These are phyloP conservation scores for Neurospora sp. DNA, from an alignment of 495 filamentous ascomycete genomes.

Conservation along the genomic window DNA sequence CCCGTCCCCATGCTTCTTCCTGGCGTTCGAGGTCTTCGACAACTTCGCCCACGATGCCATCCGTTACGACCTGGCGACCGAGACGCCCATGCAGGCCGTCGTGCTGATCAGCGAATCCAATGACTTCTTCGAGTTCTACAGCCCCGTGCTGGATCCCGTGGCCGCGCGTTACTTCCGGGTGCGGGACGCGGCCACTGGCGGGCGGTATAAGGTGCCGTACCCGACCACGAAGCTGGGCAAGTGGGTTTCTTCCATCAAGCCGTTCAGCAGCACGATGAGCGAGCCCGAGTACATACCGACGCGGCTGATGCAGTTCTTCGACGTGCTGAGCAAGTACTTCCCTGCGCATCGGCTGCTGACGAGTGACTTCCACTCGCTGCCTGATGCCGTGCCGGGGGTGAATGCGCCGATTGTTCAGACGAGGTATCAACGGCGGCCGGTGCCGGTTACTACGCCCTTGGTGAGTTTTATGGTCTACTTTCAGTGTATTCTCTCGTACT, in stretches of 20 bases:
- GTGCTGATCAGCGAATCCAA: slow-evolving; percentile 79
- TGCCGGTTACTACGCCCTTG: slow-evolving; percentile 84
- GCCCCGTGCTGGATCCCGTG: slow-evolving; percentile 65
- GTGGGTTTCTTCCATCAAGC: slow-evolving; percentile 48
- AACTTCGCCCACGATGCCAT: slow-evolving; percentile 95
- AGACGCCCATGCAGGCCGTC: slow-evolving; percentile 69
- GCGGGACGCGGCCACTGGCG: slow-evolving; percentile 49
- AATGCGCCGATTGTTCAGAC: slow-evolving; percentile 97
- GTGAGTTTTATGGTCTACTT: slow-evolving; percentile 42
- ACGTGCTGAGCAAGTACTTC: slow-evolving; percentile 76
- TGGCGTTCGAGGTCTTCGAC: slow-evolving; percentile 97
- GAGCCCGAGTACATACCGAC: slow-evolving; percentile 89
- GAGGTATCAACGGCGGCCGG: slow-evolving; percentile 69
- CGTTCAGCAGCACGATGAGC: slow-evolving; percentile 64
- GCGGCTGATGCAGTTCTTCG: slow-evolving; percentile 90
- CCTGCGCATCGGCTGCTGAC: slow-evolving; percentile 81
- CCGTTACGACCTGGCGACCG: slow-evolving; percentile 71
- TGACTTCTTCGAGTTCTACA: slow-evolving; percentile 92
- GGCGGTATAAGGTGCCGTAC: slow-evolving; percentile 43
- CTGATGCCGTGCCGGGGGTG: slow-evolving; percentile 68
- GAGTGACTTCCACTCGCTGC: slow-evolving; percentile 80
- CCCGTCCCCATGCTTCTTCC: slow-evolving; percentile 87
- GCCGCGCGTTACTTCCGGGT: slow-evolving; percentile 73
- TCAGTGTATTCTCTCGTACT: background rate
- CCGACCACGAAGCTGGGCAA: slow-evolving; percentile 47